Evolutionary conservation across 2,329 filamentous ascomycete species (phyloP).

Genomic region (Colletotrichum graminicola): DNA sequence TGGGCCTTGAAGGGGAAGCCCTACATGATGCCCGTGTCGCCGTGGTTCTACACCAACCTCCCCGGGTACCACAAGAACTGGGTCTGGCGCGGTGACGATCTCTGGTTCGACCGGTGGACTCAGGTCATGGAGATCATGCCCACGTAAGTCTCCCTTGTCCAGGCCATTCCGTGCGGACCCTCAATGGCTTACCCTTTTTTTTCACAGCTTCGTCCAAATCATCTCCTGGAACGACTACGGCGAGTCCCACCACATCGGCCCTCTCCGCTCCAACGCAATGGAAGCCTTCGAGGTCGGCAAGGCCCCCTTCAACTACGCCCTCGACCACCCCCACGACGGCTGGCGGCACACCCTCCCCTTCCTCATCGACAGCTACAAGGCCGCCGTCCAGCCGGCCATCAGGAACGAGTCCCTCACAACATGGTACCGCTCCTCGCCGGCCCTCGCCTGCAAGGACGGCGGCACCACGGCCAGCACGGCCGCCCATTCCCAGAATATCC

Average conservation of each 20-base stretch:
- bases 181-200: conserved; percentile 52
- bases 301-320: conserved; percentile 62
- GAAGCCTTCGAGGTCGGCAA: conserved; percentile 44
- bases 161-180: too few relatives aligned
- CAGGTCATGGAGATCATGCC: conserved; percentile 63
- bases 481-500: conserved; percentile 44
- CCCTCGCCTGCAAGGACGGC: conserved; percentile 46
- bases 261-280: conserved; percentile 53
- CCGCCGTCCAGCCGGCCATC: conserved; percentile 48
- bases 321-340: conserved; percentile 61
- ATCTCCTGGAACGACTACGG: conserved; percentile 68
- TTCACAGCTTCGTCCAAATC: conserved; percentile 59
- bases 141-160: conserved; percentile 63
- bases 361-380: conserved; percentile 64
- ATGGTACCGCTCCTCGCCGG: conserved; percentile 52
- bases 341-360: conserved; percentile 64
- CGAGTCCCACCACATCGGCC: conserved; percentile 67
- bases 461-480: conserved; percentile 50
- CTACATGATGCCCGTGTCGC: conserved; percentile 68
- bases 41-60: conserved; percentile 72
- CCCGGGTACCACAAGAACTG: conserved; percentile 70
- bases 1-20: conserved; percentile 39
- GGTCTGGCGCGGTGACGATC: conserved; percentile 71
- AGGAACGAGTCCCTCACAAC: conserved; percentile 47
- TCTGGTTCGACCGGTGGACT: conserved; percentile 72